phyloP scores from a whole-genome alignment of 345 rosid genomes.

The Brassica nigra region DNA sequence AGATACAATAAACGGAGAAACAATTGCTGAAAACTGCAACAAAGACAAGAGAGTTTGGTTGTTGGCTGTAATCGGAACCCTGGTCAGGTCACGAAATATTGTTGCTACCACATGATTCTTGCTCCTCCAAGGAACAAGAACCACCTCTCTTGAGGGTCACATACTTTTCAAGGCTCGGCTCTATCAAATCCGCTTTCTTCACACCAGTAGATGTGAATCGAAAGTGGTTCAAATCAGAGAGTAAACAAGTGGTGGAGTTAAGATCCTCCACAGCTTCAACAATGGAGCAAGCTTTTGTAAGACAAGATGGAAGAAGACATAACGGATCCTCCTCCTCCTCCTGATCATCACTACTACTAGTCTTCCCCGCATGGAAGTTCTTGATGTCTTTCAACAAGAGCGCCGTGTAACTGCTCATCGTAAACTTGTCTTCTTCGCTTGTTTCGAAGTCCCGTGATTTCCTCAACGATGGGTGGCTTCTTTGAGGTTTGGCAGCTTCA shows the following conservation, averaged over 20 bases:
- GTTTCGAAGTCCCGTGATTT: too few relatives aligned
- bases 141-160: conserved; percentile 68
- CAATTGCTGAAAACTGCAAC: too few relatives aligned
- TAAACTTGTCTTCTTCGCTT: too few relatives aligned
- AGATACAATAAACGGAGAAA: too few relatives aligned
- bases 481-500: too few relatives aligned
- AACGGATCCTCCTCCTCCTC: background rate
- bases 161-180: conserved; percentile 84
- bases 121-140: conserved; percentile 43
- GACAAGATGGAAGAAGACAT: conserved; percentile 48
- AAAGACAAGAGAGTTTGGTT: too few relatives aligned
- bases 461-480: too few relatives aligned
- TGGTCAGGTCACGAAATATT: conserved; percentile 45
- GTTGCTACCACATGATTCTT: conserved; percentile 90
- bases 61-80: conserved; percentile 6
- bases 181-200: conserved; percentile 64
- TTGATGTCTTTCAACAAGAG: too few relatives aligned
- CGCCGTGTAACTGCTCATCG: too few relatives aligned
- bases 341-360: background rate
- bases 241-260: conserved; percentile 47
- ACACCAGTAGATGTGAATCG: conserved; percentile 11
- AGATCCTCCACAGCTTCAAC: conserved; percentile 88
- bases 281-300: conserved; percentile 79
- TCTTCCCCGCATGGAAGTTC: conserved; percentile 44
- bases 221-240: conserved; percentile 30